A percentile compares a stretch with the other conserved stretches of the same genome.
These are phyloP conservation scores for Aechmea fasciata DNA, from an alignment of 176 grass and related monocot species.

Conservation along the genomic window DNA sequence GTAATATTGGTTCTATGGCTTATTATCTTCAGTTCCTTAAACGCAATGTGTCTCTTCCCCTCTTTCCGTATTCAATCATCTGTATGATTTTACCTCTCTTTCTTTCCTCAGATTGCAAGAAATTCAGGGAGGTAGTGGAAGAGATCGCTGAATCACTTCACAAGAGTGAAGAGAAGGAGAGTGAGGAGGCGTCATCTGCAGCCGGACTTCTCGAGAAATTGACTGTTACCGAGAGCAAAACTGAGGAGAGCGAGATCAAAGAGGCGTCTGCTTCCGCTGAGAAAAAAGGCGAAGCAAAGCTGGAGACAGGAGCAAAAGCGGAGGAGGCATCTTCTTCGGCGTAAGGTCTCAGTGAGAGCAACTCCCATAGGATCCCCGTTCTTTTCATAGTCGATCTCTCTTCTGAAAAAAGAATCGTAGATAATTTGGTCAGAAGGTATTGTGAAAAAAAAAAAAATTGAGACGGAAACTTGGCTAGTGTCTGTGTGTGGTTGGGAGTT, in stretches of 20 bases:
- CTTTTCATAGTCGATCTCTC: not conserved
- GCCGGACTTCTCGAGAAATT: constrained; percentile 44
- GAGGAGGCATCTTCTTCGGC: not conserved
- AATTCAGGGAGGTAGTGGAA: constrained; percentile 52
- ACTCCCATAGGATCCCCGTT: not conserved
- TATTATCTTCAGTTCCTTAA: not conserved
- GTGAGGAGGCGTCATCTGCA: constrained; percentile 29
- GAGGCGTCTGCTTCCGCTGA: constrained; percentile 17
- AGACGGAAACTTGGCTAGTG: too few species aligned
- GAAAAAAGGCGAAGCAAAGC: constrained; percentile 29
- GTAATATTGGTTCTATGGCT: not conserved
- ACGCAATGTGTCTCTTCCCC: not conserved
- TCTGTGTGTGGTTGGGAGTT: too few species aligned
- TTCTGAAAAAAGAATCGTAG: too few species aligned
- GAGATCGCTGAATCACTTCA: constrained; percentile 39
- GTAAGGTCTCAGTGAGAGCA: not conserved
- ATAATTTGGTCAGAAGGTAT: too few species aligned
- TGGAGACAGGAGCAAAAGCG: constrained; percentile 10
- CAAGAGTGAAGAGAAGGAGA: constrained; percentile 32
- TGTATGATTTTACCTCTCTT: not conserved
- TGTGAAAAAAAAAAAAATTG: too few species aligned
- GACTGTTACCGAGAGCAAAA: constrained; percentile 17
- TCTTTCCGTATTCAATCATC: not conserved
- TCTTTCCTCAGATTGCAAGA: constrained; percentile 48
- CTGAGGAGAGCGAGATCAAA: constrained; percentile 20